Percentiles rank a stretch among this genome's conserved stretches.
Evolutionary conservation across 257 asterid genomes (phyloP).

Genomic region (Lavandula angustifolia): DNA sequence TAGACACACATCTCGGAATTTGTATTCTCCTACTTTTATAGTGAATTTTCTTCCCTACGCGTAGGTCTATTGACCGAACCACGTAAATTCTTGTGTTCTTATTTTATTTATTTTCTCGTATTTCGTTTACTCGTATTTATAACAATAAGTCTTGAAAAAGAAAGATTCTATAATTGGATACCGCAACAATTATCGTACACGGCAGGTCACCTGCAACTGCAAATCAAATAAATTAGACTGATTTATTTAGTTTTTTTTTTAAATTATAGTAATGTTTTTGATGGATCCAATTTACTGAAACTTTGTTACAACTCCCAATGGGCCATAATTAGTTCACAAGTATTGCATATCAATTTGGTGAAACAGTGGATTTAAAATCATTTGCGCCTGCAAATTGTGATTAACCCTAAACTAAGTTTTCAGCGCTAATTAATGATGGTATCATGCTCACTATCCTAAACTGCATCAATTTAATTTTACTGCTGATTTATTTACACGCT

Average conservation of each 20-base stretch:
- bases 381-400: neutral
- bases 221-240: neutral
- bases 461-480: neutral
- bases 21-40: too few relatives aligned
- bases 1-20: too few relatives aligned
- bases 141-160: too few relatives aligned
- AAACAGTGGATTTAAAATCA: neutral
- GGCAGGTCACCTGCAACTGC: constrained; percentile 20
- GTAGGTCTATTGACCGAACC: too few relatives aligned
- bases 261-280: neutral
- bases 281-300: constrained; percentile 27
- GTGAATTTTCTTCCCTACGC: too few relatives aligned
- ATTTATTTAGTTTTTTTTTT: neutral
- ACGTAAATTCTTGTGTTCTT: too few relatives aligned
- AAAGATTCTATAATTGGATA: constrained; percentile 19
- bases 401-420: neutral
- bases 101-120: too few relatives aligned
- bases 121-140: too few relatives aligned
- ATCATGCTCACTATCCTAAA: constrained; percentile 6
- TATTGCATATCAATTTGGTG: neutral
- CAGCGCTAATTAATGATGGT: constrained; percentile 11
- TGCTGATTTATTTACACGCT: too few relatives aligned
- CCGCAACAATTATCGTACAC: constrained; percentile 9
- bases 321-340: neutral
- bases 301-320: constrained; percentile 21